Conservation (phyloP, 2,329 filamentous ascomycete genomes). For the Xylariaceae sp. region DNA sequence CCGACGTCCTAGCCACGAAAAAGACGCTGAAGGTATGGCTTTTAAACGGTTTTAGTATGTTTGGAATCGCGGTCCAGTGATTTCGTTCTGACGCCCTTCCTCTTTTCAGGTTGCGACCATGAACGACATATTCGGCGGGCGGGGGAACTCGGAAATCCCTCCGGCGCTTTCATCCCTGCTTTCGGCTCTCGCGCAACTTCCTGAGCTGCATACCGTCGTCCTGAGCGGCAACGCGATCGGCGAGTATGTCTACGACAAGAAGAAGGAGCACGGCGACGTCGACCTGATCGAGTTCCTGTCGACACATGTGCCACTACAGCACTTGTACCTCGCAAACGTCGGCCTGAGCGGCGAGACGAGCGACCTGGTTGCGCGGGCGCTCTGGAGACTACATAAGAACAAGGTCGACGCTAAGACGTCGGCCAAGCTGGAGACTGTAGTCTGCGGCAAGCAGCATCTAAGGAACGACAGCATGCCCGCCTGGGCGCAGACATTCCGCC, state of each 20-base stretch:
- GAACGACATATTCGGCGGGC: constrained; percentile 95
- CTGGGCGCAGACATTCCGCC: constrained; percentile 82
- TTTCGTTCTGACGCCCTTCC: not conserved
- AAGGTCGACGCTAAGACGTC: constrained; percentile 70
- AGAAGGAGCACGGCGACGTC: too few relatives aligned
- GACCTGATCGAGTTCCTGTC: constrained; percentile 89
- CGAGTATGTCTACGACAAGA: constrained; percentile 85
- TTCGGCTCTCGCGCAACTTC: constrained; percentile 77
- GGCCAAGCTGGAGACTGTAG: constrained; percentile 85
- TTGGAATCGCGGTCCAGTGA: not conserved
- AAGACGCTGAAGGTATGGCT: constrained; percentile 64
- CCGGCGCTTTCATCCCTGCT: constrained; percentile 81
- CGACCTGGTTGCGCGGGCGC: constrained; percentile 80
- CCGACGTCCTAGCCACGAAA: constrained; percentile 77
- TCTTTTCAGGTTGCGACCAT: constrained; percentile 67
- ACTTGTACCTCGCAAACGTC: constrained; percentile 97
- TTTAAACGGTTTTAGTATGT: not conserved
- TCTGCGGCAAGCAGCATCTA: constrained; percentile 91
- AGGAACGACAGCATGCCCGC: constrained; percentile 96
- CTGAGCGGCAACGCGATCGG: constrained; percentile 98
- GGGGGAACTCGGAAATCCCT: constrained; percentile 89
- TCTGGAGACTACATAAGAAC: constrained; percentile 74
- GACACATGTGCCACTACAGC: constrained; percentile 81
- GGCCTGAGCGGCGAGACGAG: constrained; percentile 89
- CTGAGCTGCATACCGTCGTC: constrained; percentile 84